Evolutionary conservation across 2,329 filamentous ascomycete genomes (phyloP).

Genomic region (Pseudocercospora cruenta): DNA sequence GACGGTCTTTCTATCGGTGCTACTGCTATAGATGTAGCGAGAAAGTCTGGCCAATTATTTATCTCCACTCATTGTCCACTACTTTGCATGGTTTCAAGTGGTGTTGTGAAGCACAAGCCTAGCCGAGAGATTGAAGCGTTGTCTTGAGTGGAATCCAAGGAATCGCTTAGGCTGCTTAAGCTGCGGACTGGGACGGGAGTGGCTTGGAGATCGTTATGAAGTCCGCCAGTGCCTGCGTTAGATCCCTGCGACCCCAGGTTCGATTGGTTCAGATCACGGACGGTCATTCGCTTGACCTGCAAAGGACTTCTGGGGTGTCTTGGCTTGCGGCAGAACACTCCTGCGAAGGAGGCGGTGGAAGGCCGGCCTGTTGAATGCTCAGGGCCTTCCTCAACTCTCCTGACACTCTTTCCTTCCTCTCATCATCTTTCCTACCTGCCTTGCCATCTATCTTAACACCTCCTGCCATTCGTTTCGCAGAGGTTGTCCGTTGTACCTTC

Average conservation of each 20-base stretch:
- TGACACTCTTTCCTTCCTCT: constrained; percentile 18
- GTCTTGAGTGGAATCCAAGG: background rate
- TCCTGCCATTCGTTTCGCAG: constrained; percentile 14
- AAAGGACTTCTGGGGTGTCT: background rate
- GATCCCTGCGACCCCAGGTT: constrained; percentile 4
- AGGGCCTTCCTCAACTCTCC: constrained; percentile 8
- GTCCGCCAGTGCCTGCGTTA: background rate
- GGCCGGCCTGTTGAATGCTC: no score
- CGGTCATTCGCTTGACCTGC: background rate
- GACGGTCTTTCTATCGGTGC: background rate
- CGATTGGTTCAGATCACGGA: background rate
- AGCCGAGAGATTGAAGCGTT: constrained; percentile 7
- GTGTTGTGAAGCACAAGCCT: background rate
- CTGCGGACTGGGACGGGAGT: background rate
- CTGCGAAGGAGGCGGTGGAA: constrained; percentile 1
- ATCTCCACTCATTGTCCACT: background rate
- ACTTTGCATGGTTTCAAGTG: background rate
- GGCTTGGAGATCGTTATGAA: background rate
- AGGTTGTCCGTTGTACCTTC: constrained; percentile 1
- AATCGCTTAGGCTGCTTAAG: background rate
- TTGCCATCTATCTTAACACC: constrained; percentile 4
- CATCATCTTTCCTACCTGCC: constrained; percentile 12
- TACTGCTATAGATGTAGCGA: background rate
- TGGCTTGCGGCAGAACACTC: constrained; percentile 1
- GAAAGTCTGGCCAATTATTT: background rate